phyloP scores from a whole-genome alignment of 768 basidiomycete species.

The Candolleomyces eurysporus region DNA sequence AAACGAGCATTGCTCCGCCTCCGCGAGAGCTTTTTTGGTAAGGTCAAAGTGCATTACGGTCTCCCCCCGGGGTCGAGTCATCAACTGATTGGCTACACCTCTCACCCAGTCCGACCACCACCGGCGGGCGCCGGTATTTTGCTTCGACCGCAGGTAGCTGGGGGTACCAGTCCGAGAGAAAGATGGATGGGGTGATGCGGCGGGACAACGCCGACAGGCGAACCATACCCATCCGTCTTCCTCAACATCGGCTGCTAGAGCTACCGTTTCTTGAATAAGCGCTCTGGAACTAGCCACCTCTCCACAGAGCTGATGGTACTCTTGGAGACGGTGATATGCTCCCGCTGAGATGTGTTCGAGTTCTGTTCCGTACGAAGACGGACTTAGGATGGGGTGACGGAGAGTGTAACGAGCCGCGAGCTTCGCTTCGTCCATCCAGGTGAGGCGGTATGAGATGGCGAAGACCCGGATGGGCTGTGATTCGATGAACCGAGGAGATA shows the following conservation, averaged over 20 bases:
- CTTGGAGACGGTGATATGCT: conserved; percentile 37
- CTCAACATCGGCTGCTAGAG: conserved; percentile 17
- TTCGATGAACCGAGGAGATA: conserved; percentile 32
- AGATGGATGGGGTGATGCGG: conserved; percentile 11
- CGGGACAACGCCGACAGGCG: conserved; percentile 24
- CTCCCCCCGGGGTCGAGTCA: conserved; percentile 31
- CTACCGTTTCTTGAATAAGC: conserved; percentile 20
- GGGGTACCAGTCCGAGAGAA: not conserved
- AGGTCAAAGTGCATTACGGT: conserved; percentile 30
- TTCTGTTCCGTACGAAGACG: conserved; percentile 28
- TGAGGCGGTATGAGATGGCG: conserved; percentile 40
- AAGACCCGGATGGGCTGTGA: conserved; percentile 40
- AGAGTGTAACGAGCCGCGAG: conserved; percentile 34
- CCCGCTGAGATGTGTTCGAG: conserved; percentile 41
- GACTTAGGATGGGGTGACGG: conserved; percentile 24
- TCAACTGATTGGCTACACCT: conserved; percentile 26
- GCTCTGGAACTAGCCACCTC: conserved; percentile 28
- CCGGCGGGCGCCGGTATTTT: conserved; percentile 21
- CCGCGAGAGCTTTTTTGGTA: conserved; percentile 20
- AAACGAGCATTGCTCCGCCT: conserved; percentile 23
- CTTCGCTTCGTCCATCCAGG: conserved; percentile 32
- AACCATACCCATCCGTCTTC: conserved; percentile 34
- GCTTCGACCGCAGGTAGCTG: not conserved
- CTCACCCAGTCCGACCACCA: conserved; percentile 35
- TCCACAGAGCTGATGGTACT: conserved; percentile 40